phyloP scores from a whole-genome alignment of 2,329 filamentous ascomycete genomes.

The Alternaria incomplexa region DNA sequence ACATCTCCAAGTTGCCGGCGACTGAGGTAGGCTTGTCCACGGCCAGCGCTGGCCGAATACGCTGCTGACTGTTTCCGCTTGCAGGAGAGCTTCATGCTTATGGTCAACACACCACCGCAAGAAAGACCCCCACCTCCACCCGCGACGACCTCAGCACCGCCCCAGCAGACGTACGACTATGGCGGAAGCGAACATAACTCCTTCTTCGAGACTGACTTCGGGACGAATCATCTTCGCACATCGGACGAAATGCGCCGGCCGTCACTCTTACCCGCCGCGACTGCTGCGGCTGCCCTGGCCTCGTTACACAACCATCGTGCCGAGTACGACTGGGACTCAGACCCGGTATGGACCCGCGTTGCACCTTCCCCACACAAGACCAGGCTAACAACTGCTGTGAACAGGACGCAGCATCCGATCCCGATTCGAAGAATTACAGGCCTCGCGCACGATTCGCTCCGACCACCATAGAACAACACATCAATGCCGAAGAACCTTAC shows the following conservation, averaged over 20 bases:
- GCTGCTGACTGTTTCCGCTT: conserved; percentile 5
- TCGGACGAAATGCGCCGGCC: conserved; percentile 72
- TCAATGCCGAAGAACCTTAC: conserved; percentile 58
- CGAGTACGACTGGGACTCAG: conserved; percentile 60
- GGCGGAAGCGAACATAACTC: conserved; percentile 64
- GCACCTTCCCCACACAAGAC: conserved; percentile 12
- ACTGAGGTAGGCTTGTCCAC: conserved; percentile 64
- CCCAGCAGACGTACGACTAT: conserved; percentile 53
- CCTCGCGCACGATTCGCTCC: conserved; percentile 50
- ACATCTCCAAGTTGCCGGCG: conserved; percentile 95
- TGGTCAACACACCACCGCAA: conserved; percentile 89
- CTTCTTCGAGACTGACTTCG: conserved; percentile 71
- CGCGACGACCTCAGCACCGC: conserved; percentile 45
- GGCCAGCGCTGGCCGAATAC: background rate
- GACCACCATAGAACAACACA: conserved; percentile 70
- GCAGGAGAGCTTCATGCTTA: conserved; percentile 87
- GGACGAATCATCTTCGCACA: conserved; percentile 69
- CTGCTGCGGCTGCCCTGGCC: conserved; percentile 83
- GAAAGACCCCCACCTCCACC: conserved; percentile 65
- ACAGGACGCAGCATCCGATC: conserved; percentile 48
- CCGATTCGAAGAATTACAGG: conserved; percentile 46
- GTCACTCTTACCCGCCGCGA: conserved; percentile 70
- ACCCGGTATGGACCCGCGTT: conserved; percentile 37
- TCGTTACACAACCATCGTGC: conserved; percentile 82
- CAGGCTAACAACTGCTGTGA: conserved; percentile 29